Base-by-base conservation (phyloP, 371 early-diverging fungal genomes). In the Basidiobolus heterosporus region DNA sequence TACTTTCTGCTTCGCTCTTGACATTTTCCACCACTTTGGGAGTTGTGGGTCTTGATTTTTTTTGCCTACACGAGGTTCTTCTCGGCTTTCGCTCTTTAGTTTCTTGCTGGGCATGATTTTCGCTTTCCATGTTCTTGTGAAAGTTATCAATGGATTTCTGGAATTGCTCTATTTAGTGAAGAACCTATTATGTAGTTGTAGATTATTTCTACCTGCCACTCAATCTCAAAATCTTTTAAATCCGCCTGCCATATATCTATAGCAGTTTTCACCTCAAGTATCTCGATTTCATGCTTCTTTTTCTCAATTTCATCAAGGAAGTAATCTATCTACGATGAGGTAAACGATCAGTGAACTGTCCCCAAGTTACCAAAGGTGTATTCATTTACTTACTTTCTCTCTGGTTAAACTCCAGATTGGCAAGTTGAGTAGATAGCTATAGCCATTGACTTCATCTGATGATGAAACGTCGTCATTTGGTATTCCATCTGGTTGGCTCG, bases 341-440 rank as follows among this genome's bases (percentile, higher is more conserved):
- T 9, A 9, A 30, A 5, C 9, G 5, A 30, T 30, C 9, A 30
- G 30, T 9, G 9, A 9, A 9, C 9, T 30, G 30, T 30, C 30
- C 30, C 9, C 9, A 30, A 9, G 30, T 5, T 30, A 30, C 30
- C 9, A 9, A 9, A 30, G 30, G 5, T 9, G 3, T 41, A 69
- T 66, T 16, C 98, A 68, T 52, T 85, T 76, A 15, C 86, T 78
- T 36, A 79, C 82, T 72, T 89, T 91, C 57, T 99, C 93, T 44
- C 58, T 55, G 1, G 99, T 98, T 51, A 99, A 74, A 44, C 74
- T 88, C 68, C 83, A 82, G 17, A 99, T 85, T 20, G 88, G 84
- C 86, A 98, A 94, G 11, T 70, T 61, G 45, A 99, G 71, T 30
- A 99, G 69, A 55, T 99, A 99, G 52, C 96, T 91, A 56, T 76